Conservation (phyloP, 225 moss, liverwort and hornwort species). For the Asterella californica region DNA sequence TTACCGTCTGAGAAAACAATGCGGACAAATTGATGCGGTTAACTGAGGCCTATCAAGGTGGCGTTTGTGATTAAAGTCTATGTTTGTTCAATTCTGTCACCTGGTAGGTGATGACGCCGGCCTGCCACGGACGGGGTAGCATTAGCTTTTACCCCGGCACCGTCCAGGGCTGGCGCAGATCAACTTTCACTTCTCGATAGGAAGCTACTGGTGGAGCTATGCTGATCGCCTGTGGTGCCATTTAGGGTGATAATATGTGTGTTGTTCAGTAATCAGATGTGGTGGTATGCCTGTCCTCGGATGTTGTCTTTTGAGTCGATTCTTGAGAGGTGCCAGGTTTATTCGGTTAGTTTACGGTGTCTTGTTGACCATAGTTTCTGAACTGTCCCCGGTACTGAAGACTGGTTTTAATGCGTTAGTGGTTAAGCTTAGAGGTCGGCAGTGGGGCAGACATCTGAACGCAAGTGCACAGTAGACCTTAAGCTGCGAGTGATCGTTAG, state of each 20-base stretch:
- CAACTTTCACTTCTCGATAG: conserved; percentile 3
- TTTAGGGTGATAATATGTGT: not conserved
- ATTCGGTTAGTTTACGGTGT: not conserved
- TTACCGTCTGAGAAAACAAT: conserved; percentile 4
- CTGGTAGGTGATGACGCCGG: not conserved
- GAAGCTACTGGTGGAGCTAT: not conserved
- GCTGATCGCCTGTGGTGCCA: conserved; percentile 3
- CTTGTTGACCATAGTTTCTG: conserved; percentile 4
- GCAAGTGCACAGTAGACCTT: too few species aligned
- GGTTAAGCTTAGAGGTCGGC: too few species aligned
- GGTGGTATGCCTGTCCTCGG: not conserved
- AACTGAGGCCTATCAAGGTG: not conserved
- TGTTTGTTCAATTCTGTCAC: not conserved
- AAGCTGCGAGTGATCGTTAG: too few species aligned
- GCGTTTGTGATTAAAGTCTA: too few species aligned
- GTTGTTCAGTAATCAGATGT: not conserved
- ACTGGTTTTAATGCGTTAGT: too few species aligned
- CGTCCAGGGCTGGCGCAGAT: conserved; percentile 1
- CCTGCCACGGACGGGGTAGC: conserved; percentile 13
- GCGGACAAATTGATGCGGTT: conserved; percentile 13
- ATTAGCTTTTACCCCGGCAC: not conserved
- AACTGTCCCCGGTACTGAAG: too few species aligned
- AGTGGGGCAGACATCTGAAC: too few species aligned
- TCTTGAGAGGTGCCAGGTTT: not conserved
- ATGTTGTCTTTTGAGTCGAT: not conserved